A percentile compares a stretch with the other conserved stretches of the same genome.
Conservation (phyloP, 1,139 yeast species). For the Geotrichum bryndzae region DNA sequence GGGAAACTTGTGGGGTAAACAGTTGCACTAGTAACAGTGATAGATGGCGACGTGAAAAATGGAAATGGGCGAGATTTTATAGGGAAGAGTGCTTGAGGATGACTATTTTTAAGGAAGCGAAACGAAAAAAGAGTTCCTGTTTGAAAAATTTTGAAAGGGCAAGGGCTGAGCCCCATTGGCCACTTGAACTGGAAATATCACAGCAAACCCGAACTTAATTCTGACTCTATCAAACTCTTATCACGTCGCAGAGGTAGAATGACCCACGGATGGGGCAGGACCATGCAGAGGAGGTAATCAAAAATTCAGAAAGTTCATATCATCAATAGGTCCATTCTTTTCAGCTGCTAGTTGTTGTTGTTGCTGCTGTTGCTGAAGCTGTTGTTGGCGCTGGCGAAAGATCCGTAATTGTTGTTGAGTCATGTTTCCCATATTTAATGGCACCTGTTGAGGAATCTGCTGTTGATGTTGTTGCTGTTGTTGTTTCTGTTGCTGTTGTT, state of each 20-base stretch:
- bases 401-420: constrained; percentile 6
- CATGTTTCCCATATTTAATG: background rate
- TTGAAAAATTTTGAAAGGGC: background rate
- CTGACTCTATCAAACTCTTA: constrained; percentile 6
- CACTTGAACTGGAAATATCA: background rate
- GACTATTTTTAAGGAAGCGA: background rate
- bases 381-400: constrained; percentile 6
- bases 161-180: background rate
- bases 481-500: constrained; percentile 4
- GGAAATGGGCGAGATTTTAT: background rate
- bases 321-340: constrained; percentile 10
- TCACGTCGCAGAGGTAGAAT: background rate
- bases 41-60: background rate
- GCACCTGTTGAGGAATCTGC: constrained; percentile 4
- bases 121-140: background rate
- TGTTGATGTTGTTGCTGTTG: constrained; percentile 7
- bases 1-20: background rate
- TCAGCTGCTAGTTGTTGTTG: constrained; percentile 9
- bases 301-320: background rate
- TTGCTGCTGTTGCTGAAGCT: constrained; percentile 16
- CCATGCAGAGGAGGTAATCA: constrained; percentile 9
- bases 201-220: background rate
- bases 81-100: background rate
- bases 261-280: background rate
- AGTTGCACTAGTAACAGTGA: background rate